Conservation (phyloP, 2,329 filamentous ascomycete species). For the Tolypocladium cylindrosporum region DNA sequence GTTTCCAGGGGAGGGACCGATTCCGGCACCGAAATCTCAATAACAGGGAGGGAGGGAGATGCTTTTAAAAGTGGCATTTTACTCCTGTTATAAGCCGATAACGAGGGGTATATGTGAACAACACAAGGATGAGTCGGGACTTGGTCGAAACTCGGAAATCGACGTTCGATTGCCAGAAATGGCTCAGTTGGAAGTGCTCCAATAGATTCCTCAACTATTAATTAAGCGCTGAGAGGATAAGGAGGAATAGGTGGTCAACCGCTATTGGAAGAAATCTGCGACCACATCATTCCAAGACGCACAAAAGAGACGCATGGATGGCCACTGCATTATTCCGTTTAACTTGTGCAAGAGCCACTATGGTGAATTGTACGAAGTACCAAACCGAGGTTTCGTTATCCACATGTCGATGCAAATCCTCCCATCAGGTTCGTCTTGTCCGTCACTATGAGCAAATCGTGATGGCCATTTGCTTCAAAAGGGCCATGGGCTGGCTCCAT, state of each 20-base stretch:
- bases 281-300: too few relatives aligned
- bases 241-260: neutral
- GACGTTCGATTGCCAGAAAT: neutral
- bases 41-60: neutral
- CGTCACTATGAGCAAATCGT: neutral
- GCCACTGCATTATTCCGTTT: neutral
- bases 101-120: neutral
- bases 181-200: neutral
- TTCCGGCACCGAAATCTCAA: neutral
- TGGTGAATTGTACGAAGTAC: neutral
- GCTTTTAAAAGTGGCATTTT: too few relatives aligned
- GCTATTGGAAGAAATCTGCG: neutral
- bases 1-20: slow-evolving; percentile 18
- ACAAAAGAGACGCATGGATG: neutral
- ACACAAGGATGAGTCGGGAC: neutral
- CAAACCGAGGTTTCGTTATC: neutral
- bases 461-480: neutral
- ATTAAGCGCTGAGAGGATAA: neutral
- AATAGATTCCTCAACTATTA: neutral
- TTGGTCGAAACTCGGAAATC: neutral
- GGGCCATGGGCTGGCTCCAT: neutral
- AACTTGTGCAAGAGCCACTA: neutral
- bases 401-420: neutral
- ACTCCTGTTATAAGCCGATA: neutral
- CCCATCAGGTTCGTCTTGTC: neutral